phyloP scores from a whole-genome alignment of 2,329 filamentous ascomycete species.

The Cercospora sp. region DNA sequence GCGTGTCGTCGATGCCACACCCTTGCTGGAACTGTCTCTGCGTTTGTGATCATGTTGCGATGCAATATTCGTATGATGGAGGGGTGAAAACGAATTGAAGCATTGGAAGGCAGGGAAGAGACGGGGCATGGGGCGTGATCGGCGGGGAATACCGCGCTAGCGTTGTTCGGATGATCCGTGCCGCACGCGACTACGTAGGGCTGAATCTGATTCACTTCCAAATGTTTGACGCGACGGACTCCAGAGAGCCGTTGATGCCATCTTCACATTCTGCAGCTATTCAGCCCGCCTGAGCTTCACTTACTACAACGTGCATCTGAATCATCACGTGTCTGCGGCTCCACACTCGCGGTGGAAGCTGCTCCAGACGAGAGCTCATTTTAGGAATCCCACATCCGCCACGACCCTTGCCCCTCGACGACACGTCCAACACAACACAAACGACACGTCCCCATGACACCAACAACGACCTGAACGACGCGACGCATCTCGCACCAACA shows the following conservation, averaged over 20 bases:
- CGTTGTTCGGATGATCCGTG: not conserved
- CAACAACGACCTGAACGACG: not conserved
- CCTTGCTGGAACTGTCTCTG: no score
- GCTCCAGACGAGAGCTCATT: not conserved
- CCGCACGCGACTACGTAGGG: not conserved
- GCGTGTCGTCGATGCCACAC: no score
- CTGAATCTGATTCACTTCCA: slow-evolving; percentile 1
- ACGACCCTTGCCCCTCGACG: slow-evolving; percentile 5
- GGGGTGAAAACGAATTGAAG: no score
- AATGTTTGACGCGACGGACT: not conserved
- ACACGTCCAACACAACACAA: slow-evolving; percentile 3
- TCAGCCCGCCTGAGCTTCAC: not conserved
- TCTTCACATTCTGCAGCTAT: not conserved
- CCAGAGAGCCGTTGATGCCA: not conserved
- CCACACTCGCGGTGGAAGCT: not conserved
- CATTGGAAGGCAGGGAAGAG: not conserved
- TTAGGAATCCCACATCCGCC: slow-evolving; percentile 1
- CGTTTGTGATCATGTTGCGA: no score
- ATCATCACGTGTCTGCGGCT: not conserved
- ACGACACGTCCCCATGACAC: slow-evolving; percentile 4
- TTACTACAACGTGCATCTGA: not conserved
- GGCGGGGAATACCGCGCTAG: not conserved
- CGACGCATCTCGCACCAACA: not conserved
- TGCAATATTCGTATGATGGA: no score
- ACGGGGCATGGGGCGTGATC: not conserved